A percentile compares a stretch with the other conserved stretches of the same genome.
phyloP scores from a whole-genome alignment of 2,329 filamentous ascomycete species.

The Periconia sp. region DNA sequence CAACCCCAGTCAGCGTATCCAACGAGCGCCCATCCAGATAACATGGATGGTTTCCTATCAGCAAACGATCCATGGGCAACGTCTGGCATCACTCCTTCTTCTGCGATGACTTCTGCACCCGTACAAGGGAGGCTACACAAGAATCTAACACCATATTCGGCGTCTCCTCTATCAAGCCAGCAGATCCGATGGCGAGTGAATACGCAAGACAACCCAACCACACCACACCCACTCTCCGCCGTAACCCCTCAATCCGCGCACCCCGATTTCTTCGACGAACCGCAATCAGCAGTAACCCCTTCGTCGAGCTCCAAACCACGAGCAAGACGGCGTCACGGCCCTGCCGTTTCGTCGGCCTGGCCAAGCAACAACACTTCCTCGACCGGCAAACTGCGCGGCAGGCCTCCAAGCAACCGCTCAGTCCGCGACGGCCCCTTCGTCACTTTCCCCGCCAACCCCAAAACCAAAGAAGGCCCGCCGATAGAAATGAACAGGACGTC shows the following conservation, averaged over 20 bases:
- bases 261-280: conserved; percentile 59
- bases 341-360: conserved; percentile 91
- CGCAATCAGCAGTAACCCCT: conserved; percentile 73
- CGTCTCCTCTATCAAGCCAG: conserved; percentile 45
- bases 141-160: conserved; percentile 45
- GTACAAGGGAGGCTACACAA: conserved; percentile 38
- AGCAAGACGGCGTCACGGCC: conserved; percentile 69
- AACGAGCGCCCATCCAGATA: conserved; percentile 58
- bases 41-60: conserved; percentile 49
- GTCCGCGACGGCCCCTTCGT: conserved; percentile 68
- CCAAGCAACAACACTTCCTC: conserved; percentile 64
- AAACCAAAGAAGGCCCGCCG: conserved; percentile 50
- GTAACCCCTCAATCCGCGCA: conserved; percentile 65
- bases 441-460: conserved; percentile 66
- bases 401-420: conserved; percentile 75
- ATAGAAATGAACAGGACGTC: conserved; percentile 48
- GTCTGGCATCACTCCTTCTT: conserved; percentile 42
- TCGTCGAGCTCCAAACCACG: conserved; percentile 52
- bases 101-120: conserved; percentile 37
- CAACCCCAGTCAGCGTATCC: conserved; percentile 53
- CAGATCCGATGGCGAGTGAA: conserved; percentile 54
- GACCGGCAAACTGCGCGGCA: conserved; percentile 72
- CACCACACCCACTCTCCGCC: conserved; percentile 76
- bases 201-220: conserved; percentile 63
- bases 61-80: conserved; percentile 51